phyloP scores from a whole-genome alignment of 345 rosid species.

The Excoecaria agallocha region DNA sequence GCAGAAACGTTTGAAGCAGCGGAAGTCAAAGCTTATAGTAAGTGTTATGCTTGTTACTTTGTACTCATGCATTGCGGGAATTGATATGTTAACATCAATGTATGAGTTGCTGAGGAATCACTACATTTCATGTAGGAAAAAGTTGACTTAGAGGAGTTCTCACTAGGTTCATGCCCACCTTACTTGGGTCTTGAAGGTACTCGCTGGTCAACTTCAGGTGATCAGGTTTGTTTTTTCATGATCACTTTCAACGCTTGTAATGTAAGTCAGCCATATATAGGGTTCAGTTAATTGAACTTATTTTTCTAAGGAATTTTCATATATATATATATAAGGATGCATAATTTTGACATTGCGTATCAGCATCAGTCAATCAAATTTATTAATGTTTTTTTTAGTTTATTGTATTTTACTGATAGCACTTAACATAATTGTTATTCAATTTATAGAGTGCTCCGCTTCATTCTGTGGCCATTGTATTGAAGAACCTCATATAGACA shows the following conservation, averaged over 20 bases:
- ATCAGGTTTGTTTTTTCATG: slow-evolving; percentile 58
- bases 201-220: slow-evolving; percentile 75
- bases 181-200: slow-evolving; percentile 75
- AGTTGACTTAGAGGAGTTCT: slow-evolving; percentile 75
- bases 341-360: background rate
- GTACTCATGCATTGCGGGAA: slow-evolving; percentile 4
- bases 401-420: background rate
- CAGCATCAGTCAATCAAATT: background rate
- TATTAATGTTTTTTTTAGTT: background rate
- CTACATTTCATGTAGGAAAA: slow-evolving; percentile 53
- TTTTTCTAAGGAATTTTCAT: background rate
- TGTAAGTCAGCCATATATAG: background rate
- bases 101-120: slow-evolving; percentile 10
- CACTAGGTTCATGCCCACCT: slow-evolving; percentile 78
- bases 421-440: background rate
- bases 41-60: slow-evolving; percentile 29
- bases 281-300: background rate
- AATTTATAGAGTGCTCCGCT: background rate
- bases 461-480: background rate
- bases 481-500: background rate
- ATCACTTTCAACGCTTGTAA: background rate
- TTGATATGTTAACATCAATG: slow-evolving; percentile 9
- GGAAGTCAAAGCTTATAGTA: slow-evolving; percentile 73
- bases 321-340: background rate
- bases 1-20: slow-evolving; percentile 84